phyloP scores from a whole-genome alignment of 768 basidiomycete genomes.

The Cystobasidiopsis lactophilus region DNA sequence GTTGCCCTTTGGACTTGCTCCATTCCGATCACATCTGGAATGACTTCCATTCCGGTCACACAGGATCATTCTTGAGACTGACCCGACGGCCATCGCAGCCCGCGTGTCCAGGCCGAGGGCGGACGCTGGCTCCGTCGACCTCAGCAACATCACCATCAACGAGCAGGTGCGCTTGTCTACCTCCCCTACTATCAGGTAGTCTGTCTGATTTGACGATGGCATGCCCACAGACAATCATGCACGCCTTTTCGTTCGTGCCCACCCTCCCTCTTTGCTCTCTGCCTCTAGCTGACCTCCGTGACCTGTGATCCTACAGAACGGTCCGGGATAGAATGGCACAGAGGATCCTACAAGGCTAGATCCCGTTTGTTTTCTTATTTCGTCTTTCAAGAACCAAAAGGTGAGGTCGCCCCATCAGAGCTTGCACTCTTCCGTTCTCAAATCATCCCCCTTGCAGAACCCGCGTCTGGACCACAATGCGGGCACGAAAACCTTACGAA shows the following conservation, averaged over 20 bases:
- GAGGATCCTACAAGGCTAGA: neutral
- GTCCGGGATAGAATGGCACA: neutral
- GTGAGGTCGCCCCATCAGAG: too few relatives aligned
- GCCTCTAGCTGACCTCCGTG: neutral
- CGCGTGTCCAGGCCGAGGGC: constrained; percentile 77
- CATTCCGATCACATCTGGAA: neutral
- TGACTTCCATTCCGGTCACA: neutral
- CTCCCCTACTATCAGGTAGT: neutral
- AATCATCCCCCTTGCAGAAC: too few relatives aligned
- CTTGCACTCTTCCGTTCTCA: too few relatives aligned
- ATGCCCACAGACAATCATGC: neutral
- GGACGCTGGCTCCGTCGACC: constrained; percentile 32
- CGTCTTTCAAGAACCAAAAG: too few relatives aligned
- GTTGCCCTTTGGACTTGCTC: constrained; percentile 20
- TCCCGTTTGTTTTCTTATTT: neutral
- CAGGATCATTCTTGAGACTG: constrained; percentile 92
- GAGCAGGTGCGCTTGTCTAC: constrained; percentile 46
- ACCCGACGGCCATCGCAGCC: constrained; percentile 82
- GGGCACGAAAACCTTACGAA: too few relatives aligned
- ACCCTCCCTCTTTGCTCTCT: neutral
- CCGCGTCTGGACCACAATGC: too few relatives aligned
- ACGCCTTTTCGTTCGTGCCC: neutral
- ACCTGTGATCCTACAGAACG: neutral
- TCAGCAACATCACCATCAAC: constrained; percentile 92
- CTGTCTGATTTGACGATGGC: neutral